Evolutionary conservation across 192 early-diverging fungal genomes (phyloP), one percentile per base, ranked within the genome.

Genomic region (Thoreauomyces humboldtii): DNA sequence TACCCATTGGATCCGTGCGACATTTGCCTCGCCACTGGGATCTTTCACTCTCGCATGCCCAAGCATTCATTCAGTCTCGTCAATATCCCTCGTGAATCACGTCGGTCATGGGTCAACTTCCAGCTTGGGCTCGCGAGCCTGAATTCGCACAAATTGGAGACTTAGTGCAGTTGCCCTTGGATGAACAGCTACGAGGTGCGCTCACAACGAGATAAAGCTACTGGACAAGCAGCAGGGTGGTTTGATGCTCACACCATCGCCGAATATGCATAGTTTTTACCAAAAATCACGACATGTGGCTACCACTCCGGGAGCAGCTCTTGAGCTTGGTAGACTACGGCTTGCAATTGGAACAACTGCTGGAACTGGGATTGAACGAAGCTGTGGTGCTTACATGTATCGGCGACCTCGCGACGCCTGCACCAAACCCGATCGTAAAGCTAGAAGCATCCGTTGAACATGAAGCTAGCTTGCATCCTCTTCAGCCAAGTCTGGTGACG

Each of bases 371-470:
- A 2, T 25, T 57, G 4, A 36, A 34, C 4, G 34, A n/a, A 2
- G 27, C 14, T 31, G 55, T 57, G 32, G 35, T 57, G 11, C 25
- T 57, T n/a, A 57, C 55, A 7, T 57, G 31, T 19, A 37, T 57
- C 19, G 55, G 55, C 19, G 55, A 57, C 34, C 34, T 57, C 2
- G 19, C 38, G 2, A 15, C 50, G 2, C 19, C 6, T 7, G 50
- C 25, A 27, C 21, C 32, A 17, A 29, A 52, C 27, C 25, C 25
- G 44, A 7, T 46, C n/a, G 5, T 24, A 14, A 24, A 46, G 14
- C 19, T 3, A 14, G 44, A 46, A n/a, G n/a, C n/a, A n/a, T n/a
- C n/a, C n/a, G 44, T 3, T 46, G 44, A 46, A 46, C 5, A 14
- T 3, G 5, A 24, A 46, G 14, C n/a, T 24, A 3, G 12, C 44